Conservation (phyloP, 345 rosid genomes). For the Gossypium mustelinum region DNA sequence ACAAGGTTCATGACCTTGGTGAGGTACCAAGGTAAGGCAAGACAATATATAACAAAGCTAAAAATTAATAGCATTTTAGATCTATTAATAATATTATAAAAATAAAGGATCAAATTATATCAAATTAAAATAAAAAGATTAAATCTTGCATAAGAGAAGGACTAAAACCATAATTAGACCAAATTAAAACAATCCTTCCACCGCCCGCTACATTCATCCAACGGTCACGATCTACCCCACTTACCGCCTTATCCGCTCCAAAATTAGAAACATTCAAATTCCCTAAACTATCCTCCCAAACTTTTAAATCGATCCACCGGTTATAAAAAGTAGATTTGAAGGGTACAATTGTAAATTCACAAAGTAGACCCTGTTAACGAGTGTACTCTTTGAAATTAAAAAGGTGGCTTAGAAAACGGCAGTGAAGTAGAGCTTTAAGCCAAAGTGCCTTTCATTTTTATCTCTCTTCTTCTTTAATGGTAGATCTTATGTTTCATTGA, state of each 20-base stretch:
- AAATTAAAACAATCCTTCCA: background rate
- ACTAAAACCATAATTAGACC: background rate
- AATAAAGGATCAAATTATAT: too few relatives aligned
- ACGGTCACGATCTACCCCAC: constrained; percentile 23
- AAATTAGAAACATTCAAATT: background rate
- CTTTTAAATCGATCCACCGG: background rate
- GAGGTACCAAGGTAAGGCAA: too few relatives aligned
- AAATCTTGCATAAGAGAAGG: background rate
- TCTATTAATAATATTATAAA: too few relatives aligned
- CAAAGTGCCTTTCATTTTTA: background rate
- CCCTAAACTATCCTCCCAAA: constrained; percentile 20
- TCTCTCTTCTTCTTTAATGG: constrained; percentile 13
- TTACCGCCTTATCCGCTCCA: constrained; percentile 13
- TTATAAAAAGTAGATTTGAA: background rate
- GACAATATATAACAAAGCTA: too few relatives aligned
- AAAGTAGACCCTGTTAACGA: background rate
- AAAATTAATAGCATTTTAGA: too few relatives aligned
- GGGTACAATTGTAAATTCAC: constrained; percentile 20
- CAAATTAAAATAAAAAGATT: too few relatives aligned
- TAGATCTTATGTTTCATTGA: constrained; percentile 11
- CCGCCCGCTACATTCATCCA: background rate
- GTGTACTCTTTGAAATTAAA: background rate
- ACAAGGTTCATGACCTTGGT: too few relatives aligned
- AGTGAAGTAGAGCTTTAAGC: background rate
- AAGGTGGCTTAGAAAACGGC: constrained; percentile 13